phyloP scores from a whole-genome alignment of 2,329 filamentous ascomycete genomes.

The Fusarium tupiense region DNA sequence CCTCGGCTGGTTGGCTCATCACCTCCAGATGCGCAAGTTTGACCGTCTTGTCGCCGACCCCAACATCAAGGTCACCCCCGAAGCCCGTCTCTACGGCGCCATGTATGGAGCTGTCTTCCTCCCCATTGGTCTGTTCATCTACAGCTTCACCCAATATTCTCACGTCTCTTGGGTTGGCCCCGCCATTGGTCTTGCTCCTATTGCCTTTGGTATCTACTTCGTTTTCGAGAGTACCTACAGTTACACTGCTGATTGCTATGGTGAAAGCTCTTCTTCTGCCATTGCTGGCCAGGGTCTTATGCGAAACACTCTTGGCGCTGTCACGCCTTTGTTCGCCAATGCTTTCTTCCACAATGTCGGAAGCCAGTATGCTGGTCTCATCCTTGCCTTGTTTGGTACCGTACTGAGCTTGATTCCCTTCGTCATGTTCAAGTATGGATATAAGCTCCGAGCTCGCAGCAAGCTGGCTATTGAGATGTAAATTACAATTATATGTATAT shows the following conservation, averaged over 20 bases:
- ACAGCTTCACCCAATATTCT: conserved; percentile 35
- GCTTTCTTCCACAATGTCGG: conserved; percentile 37
- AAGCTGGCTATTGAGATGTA: conserved; percentile 36
- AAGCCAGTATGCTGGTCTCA: conserved; percentile 35
- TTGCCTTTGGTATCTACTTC: conserved; percentile 37
- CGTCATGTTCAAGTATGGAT: conserved; percentile 36
- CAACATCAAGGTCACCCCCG: conserved; percentile 33
- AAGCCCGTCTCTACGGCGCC: conserved; percentile 35
- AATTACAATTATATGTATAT: not conserved
- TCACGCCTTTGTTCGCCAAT: conserved; percentile 35
- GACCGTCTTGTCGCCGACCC: conserved; percentile 30
- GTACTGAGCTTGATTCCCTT: conserved; percentile 34
- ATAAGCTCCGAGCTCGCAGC: conserved; percentile 33
- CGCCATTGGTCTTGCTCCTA: conserved; percentile 29
- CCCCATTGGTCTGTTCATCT: conserved; percentile 36
- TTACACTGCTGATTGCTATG: conserved; percentile 37
- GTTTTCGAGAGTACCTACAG: conserved; percentile 37
- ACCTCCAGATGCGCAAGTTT: conserved; percentile 37
- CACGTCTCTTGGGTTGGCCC: conserved; percentile 33
- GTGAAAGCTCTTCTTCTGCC: conserved; percentile 33
- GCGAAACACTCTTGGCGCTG: conserved; percentile 35
- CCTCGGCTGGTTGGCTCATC: conserved; percentile 34
- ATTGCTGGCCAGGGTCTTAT: conserved; percentile 36
- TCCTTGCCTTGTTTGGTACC: conserved; percentile 32
- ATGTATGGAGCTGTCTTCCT: conserved; percentile 38